Evolutionary conservation across 768 basidiomycete species (phyloP), one percentile per base, ranked within the genome.

Genomic region (Lepiota brunneoincarnata): DNA sequence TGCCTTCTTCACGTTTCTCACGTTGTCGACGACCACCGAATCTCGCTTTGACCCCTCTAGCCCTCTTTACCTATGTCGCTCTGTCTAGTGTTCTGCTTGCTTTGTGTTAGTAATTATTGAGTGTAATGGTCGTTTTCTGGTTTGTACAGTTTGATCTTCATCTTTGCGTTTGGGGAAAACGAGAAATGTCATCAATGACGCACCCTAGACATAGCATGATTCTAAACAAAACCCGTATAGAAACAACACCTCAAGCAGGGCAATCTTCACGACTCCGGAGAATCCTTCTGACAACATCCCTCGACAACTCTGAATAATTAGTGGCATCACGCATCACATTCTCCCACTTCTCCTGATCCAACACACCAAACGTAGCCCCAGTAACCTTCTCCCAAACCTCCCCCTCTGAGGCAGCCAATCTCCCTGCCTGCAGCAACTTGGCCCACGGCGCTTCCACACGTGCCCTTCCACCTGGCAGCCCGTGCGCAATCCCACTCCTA

Each of bases 361-460:
- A 66, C 21, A 69, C 53, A 23, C 80, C 80, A 60, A 84, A 84
- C 11, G 81, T 81, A 10, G 70, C 66, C 28, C 74, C 65, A 37
- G 75, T 66, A 12, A 85, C 68, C 40, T 64, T 68, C 4, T 73
- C 65, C 76, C 86, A 86, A 34, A 63, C 64, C 6, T 75, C 75
- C 4, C 79, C 80, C 39, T 89, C 83, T 18, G 84, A 68, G 2
- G 77, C 81, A 20, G 93, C 70, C 21, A 98, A 61, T 43, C 82
- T 78, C 15, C 82, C 87, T 1, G 89, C 87, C 52, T 87, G 84
- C 15, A 88, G 64, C 35, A 95, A 72, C 51, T 77, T 77, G 46
- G 79, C 72, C 93, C 95, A 96, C 2, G 92, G 90, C 0, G 78
- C 80, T 63, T 88, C 87, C 1, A 87, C 78, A 15, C 83, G 78